Base-by-base conservation (phyloP, 1,284 basidiomycete species). In the Boletellus deceptivus region DNA sequence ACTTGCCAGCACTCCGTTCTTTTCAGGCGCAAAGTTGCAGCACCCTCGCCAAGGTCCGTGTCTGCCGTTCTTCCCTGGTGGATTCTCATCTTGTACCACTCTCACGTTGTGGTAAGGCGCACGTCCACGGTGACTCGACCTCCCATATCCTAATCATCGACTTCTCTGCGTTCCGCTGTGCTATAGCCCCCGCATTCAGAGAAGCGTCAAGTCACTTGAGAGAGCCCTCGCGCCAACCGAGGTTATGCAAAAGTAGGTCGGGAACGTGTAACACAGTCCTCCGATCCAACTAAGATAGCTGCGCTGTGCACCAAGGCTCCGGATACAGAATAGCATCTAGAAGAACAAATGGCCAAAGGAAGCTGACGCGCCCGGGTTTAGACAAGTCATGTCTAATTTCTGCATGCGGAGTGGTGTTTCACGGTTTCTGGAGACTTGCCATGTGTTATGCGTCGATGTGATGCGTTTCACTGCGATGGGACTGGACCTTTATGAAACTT, bases 381-480 rank as follows among this genome's bases (percentile, higher is more conserved):
- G 84, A 64, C 78, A 56, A 22, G 70, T 53, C 40, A 22, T 38
- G 8, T n/a, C 9, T 16, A 27, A 24, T 13, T 51, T 49, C 25
- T 22, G 24, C n/a, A 14, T 16, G 8, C 18, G 6, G 16, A n/a
- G 7, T 27, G 42, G 29, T 41, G 27, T 16, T 43, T 53, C 44
- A 55, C 27, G 39, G 27, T 53, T 44, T 46, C 37, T 24, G 39
- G 54, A 85, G 80, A 83, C 77, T 25, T 91, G 88, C 64, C 88
- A 93, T 60, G 75, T 83, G 48, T 72, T 92, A 50, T 89, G 92
- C 62, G 73, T 77, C 3, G 65, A 79, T 43, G 80, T 93, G 42
- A 91, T 93, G 88, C 78, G 83, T 18, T 84, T 88, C 4, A 82
- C 93, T 60, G 91, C 91, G 1, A 69, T 92, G 27, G 91, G 89